Conservation (phyloP, 345 rosid genomes). For the Salix suchowensis region DNA sequence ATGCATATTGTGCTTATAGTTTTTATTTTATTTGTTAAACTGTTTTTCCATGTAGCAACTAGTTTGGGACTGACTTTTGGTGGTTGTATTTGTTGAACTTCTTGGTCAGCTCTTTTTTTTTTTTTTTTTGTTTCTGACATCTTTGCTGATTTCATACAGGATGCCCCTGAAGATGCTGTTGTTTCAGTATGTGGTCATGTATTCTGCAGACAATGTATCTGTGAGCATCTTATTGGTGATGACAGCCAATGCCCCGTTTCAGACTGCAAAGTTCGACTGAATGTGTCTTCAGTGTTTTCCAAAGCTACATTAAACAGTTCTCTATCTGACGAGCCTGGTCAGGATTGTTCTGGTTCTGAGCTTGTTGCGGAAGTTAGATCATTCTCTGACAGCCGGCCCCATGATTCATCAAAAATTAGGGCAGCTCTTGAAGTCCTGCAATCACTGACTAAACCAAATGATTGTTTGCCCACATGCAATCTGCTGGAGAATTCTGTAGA, state of each 20-base stretch:
- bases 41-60: background rate
- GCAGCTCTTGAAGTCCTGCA: slow-evolving; percentile 79
- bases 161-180: slow-evolving; percentile 96
- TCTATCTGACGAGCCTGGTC: slow-evolving; percentile 36
- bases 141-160: slow-evolving; percentile 40
- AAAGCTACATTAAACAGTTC: slow-evolving; percentile 36
- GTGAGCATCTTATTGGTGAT: slow-evolving; percentile 70
- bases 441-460: slow-evolving; percentile 46
- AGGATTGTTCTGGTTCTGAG: slow-evolving; percentile 34
- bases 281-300: slow-evolving; percentile 50
- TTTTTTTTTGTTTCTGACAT: background rate
- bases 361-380: slow-evolving; percentile 23
- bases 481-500: slow-evolving; percentile 22
- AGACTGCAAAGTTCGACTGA: slow-evolving; percentile 60
- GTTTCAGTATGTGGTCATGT: slow-evolving; percentile 84
- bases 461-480: slow-evolving; percentile 16
- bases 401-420: slow-evolving; percentile 80
- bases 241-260: slow-evolving; percentile 61
- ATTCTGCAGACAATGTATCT: slow-evolving; percentile 88
- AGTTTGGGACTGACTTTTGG: background rate
- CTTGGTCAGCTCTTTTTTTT: background rate
- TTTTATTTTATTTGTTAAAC: background rate
- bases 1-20: background rate
- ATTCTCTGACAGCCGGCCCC: slow-evolving; percentile 25
- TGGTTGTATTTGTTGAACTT: background rate